Evolutionary conservation across 169 alveolate species (phyloP).

Genomic region (Theileria parva): DNA sequence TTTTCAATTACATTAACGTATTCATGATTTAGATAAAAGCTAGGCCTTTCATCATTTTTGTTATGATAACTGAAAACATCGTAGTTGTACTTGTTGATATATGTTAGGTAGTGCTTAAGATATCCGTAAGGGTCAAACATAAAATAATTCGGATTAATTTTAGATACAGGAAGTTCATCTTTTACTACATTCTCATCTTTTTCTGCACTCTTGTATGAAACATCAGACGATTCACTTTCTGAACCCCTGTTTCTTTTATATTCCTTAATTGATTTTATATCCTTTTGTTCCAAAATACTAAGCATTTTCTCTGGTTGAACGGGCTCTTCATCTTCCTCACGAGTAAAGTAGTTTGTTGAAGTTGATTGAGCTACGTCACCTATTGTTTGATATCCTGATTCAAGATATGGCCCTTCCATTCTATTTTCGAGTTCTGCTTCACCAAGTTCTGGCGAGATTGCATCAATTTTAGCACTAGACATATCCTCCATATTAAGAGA

Average conservation of each 20-base stretch:
- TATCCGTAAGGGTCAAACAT: constrained; percentile 61
- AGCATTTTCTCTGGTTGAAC: constrained; percentile 27
- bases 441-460: background rate
- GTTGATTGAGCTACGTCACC: background rate
- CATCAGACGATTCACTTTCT: background rate
- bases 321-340: constrained; percentile 17
- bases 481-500: constrained; percentile 27
- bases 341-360: background rate
- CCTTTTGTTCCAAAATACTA: constrained; percentile 11
- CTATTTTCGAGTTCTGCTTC: background rate
- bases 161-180: constrained; percentile 33
- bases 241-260: background rate
- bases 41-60: constrained; percentile 32
- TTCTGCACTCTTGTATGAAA: background rate
- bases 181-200: background rate
- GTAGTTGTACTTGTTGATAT: constrained; percentile 56
- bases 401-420: constrained; percentile 33
- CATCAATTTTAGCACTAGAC: background rate
- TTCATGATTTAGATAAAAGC: constrained; percentile 56
- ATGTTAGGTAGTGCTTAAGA: constrained; percentile 43
- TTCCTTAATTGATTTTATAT: background rate
- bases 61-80: constrained; percentile 47
- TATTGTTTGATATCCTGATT: constrained; percentile 25
- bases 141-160: constrained; percentile 27
- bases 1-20: constrained; percentile 30